Conservation (phyloP, 1,284 basidiomycete genomes). For the Tetrapyrgos nigripes region DNA sequence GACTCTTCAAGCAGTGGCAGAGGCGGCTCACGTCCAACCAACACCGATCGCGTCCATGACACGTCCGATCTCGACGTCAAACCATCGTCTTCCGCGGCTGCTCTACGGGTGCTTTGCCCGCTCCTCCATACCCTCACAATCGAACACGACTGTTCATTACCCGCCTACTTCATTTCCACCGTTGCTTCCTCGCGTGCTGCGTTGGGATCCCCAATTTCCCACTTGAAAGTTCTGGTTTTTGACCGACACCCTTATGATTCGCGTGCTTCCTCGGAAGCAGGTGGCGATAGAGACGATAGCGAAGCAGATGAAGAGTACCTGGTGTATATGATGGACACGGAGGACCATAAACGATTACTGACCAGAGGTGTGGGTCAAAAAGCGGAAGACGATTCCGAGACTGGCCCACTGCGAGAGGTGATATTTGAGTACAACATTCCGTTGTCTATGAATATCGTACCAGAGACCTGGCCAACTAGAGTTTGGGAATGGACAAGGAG, state of each 20-base stretch:
- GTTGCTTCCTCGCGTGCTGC: slow-evolving; percentile 2
- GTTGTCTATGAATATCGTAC: slow-evolving; percentile 11
- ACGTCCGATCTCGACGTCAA: background rate
- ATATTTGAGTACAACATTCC: slow-evolving; percentile 12
- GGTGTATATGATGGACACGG: slow-evolving; percentile 4
- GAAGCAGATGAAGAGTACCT: slow-evolving; percentile 1
- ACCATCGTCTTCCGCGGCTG: background rate
- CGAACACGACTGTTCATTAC: slow-evolving; percentile 11
- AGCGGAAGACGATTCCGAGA: background rate
- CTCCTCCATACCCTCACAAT: slow-evolving; percentile 6
- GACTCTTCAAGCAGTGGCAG: background rate
- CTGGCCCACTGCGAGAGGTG: no score
- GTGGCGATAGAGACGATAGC: background rate
- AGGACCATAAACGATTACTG: slow-evolving; percentile 9
- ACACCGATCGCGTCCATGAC: background rate
- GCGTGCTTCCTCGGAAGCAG: background rate
- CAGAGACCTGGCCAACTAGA: slow-evolving; percentile 8
- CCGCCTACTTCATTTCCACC: slow-evolving; percentile 8
- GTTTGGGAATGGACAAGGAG: slow-evolving; percentile 6
- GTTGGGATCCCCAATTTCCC: slow-evolving; percentile 10
- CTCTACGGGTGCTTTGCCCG: slow-evolving; percentile 13
- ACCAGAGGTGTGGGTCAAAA: background rate
- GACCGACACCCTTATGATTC: slow-evolving; percentile 1
- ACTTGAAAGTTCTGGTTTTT: slow-evolving; percentile 5
- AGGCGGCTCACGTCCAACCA: background rate